A percentile compares a stretch with the other conserved stretches of the same genome.
Evolutionary conservation across 2,329 filamentous ascomycete genomes (phyloP).

Genomic region (Cordyceps tenuipes): DNA sequence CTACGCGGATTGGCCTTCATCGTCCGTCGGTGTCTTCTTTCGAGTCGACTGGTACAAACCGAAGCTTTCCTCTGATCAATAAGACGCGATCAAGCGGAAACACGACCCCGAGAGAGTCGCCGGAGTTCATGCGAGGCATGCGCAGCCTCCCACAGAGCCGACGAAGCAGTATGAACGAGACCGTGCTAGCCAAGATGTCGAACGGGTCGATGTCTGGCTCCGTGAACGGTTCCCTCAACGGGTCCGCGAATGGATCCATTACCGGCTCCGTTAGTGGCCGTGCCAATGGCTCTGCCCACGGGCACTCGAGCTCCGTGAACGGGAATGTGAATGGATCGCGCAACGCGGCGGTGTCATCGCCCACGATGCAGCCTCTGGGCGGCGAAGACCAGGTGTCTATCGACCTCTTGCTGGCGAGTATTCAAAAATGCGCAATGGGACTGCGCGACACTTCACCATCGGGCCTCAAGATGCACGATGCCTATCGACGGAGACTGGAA

Average conservation of each 20-base stretch:
- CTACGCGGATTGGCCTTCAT: slow-evolving; percentile 27
- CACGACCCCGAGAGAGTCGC: slow-evolving; percentile 40
- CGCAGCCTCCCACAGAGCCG: not conserved
- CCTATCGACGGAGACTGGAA: slow-evolving; percentile 65
- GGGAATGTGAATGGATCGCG: slow-evolving; percentile 23
- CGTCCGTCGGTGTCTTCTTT: slow-evolving; percentile 50
- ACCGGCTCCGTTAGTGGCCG: not conserved
- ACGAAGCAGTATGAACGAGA: slow-evolving; percentile 8
- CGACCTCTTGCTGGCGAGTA: slow-evolving; percentile 49
- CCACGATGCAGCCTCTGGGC: slow-evolving; percentile 38
- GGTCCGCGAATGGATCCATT: not conserved
- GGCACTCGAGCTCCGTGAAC: not conserved
- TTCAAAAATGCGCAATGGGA: slow-evolving; percentile 52
- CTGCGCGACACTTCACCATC: slow-evolving; percentile 45
- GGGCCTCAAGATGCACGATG: slow-evolving; percentile 46
- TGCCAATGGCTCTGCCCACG: not conserved
- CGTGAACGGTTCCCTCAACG: not conserved
- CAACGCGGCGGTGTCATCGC: slow-evolving; percentile 22
- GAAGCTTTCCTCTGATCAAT: slow-evolving; percentile 55
- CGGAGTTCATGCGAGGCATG: slow-evolving; percentile 34
- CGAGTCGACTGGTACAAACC: slow-evolving; percentile 49
- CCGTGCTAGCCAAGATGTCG: not conserved
- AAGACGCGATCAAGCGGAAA: slow-evolving; percentile 39
- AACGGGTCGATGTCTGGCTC: not conserved
- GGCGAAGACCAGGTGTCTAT: slow-evolving; percentile 53